A percentile compares a stretch with the other conserved stretches of the same genome.
These are phyloP conservation scores for Globisporangium canariense DNA, from an alignment of 352 stramenopile species.

Conservation along the genomic window DNA sequence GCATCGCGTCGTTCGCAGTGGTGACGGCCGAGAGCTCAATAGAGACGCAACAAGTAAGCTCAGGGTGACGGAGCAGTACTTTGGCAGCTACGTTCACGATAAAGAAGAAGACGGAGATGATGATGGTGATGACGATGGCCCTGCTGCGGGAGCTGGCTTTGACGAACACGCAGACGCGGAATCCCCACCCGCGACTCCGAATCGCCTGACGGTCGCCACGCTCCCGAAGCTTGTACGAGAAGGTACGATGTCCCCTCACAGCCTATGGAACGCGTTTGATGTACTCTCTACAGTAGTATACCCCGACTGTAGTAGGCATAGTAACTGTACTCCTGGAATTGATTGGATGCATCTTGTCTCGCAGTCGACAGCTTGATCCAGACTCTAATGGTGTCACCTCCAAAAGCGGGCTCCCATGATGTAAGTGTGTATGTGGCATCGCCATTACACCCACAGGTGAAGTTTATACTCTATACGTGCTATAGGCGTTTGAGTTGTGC, in stretches of 20 bases:
- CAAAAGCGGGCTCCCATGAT: constrained; percentile 8
- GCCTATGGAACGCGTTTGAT: too few species aligned
- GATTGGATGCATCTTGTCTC: not conserved
- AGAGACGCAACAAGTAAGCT: not conserved
- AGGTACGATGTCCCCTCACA: constrained; percentile 3
- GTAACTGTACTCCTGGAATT: too few species aligned
- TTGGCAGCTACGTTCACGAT: not conserved
- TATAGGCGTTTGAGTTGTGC: constrained; percentile 33
- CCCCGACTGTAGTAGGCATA: too few species aligned
- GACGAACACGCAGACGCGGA: not conserved
- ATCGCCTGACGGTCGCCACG: constrained; percentile 9
- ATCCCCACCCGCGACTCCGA: not conserved
- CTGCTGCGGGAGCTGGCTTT: not conserved
- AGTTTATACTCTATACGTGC: not conserved
- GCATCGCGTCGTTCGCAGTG: not conserved
- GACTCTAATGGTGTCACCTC: constrained; percentile 9
- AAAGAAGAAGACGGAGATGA: not conserved
- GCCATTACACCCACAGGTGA: too few species aligned
- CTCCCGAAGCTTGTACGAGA: constrained; percentile 21
- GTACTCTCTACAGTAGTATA: too few species aligned
- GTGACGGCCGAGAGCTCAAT: not conserved
- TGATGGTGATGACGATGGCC: not conserved
- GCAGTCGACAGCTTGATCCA: constrained; percentile 18
- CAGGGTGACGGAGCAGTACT: not conserved
- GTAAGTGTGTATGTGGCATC: not conserved